Evolutionary conservation across 2,329 filamentous ascomycete genomes (phyloP).

Genomic region (Fonsecaea pedrosoi): DNA sequence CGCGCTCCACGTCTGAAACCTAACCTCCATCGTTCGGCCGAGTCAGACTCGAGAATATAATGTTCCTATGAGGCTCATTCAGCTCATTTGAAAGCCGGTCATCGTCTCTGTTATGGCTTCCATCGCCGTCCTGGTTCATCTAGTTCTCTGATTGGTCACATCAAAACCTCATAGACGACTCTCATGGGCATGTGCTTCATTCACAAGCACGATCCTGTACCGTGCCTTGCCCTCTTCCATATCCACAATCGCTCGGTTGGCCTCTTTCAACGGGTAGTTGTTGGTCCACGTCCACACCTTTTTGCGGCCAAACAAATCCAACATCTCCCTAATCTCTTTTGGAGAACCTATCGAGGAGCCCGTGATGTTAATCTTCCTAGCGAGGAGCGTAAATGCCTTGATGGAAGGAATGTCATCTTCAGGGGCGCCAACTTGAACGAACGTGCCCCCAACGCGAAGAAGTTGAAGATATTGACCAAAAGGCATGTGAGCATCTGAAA

Average conservation of each 20-base stretch:
- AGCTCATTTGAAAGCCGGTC: too few relatives aligned
- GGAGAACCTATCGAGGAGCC: slow-evolving; percentile 57
- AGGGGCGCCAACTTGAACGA: slow-evolving; percentile 72
- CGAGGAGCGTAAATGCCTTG: slow-evolving; percentile 65
- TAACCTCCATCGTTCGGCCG: neutral
- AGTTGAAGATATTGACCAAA: slow-evolving; percentile 66
- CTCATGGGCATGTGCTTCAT: slow-evolving; percentile 40
- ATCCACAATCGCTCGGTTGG: slow-evolving; percentile 53
- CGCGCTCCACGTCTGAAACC: neutral
- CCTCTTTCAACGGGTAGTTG: slow-evolving; percentile 52
- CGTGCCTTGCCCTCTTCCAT: slow-evolving; percentile 55
- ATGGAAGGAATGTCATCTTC: slow-evolving; percentile 65
- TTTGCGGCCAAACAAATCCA: slow-evolving; percentile 53
- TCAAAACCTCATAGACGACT: neutral
- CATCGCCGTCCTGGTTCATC: neutral
- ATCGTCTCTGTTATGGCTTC: neutral
- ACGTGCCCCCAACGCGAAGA: slow-evolving; percentile 64
- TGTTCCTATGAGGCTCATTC: neutral
- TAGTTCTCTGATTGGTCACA: neutral
- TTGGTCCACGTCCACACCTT: slow-evolving; percentile 55
- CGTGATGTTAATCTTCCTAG: slow-evolving; percentile 62
- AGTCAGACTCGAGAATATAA: neutral
- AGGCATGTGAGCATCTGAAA: slow-evolving; percentile 68
- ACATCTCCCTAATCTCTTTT: slow-evolving; percentile 54
- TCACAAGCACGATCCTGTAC: slow-evolving; percentile 56